These are phyloP conservation scores for Fusarium sp. DNA, from an alignment of 2,329 filamentous ascomycete species.

Conservation along the genomic window DNA sequence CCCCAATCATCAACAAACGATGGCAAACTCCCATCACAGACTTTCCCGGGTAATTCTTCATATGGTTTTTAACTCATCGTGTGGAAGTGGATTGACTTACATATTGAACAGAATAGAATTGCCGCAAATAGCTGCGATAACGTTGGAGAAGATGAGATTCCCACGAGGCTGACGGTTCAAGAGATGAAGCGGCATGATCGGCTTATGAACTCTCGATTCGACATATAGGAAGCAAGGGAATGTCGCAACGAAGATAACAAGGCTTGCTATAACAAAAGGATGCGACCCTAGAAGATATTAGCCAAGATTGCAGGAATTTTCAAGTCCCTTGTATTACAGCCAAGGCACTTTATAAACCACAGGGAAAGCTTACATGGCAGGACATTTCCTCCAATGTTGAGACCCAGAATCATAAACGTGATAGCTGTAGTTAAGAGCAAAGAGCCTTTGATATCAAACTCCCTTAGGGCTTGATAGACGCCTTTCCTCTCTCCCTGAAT, in stretches of 20 bases:
- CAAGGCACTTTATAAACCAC: too few species aligned
- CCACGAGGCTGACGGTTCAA: slow-evolving; percentile 64
- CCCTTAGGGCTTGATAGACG: slow-evolving; percentile 63
- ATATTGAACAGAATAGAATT: slow-evolving; percentile 73
- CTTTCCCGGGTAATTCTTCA: background rate
- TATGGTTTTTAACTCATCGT: too few species aligned
- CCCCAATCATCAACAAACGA: background rate
- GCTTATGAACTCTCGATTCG: slow-evolving; percentile 64
- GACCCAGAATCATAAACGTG: slow-evolving; percentile 69
- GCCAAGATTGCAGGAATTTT: background rate
- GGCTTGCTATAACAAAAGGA: slow-evolving; percentile 67
- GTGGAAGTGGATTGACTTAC: slow-evolving; percentile 51
- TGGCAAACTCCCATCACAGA: background rate
- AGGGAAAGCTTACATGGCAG: slow-evolving; percentile 62
- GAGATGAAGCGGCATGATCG: slow-evolving; percentile 72
- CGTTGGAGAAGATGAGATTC: slow-evolving; percentile 70
- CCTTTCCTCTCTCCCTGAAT: slow-evolving; percentile 60
- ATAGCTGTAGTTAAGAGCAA: slow-evolving; percentile 65
- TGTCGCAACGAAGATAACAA: slow-evolving; percentile 61
- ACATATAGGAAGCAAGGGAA: slow-evolving; percentile 67
- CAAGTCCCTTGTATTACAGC: too few species aligned
- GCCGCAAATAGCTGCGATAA: slow-evolving; percentile 63
- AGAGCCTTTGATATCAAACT: slow-evolving; percentile 70
- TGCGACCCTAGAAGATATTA: slow-evolving; percentile 64
- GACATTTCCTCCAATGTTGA: slow-evolving; percentile 74